phyloP scores from a whole-genome alignment of 345 rosid genomes.

The Lumnitzera racemosa region DNA sequence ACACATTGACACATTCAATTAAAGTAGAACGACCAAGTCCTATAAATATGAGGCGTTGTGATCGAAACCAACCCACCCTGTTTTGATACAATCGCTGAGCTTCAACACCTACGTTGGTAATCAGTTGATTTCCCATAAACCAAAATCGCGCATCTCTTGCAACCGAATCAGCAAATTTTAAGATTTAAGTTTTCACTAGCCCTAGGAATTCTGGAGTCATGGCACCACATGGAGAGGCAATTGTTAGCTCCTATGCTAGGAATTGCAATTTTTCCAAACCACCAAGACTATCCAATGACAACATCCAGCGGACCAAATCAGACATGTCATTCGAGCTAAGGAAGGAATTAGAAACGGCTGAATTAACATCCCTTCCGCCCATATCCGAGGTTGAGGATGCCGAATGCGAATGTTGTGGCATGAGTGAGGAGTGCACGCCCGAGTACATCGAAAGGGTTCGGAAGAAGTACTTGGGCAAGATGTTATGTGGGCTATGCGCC shows the following conservation, averaged over 20 bases:
- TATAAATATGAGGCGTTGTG: constrained; percentile 19
- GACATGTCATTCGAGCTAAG: constrained; percentile 43
- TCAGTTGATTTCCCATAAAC: background rate
- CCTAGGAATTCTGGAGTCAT: constrained; percentile 10
- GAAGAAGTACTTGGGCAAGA: constrained; percentile 56
- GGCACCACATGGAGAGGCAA: constrained; percentile 63
- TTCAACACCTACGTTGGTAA: no score
- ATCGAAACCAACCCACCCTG: background rate
- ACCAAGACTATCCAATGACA: constrained; percentile 39
- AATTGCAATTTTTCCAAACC: constrained; percentile 41
- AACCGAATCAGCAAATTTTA: background rate
- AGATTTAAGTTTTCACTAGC: background rate
- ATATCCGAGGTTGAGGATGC: constrained; percentile 76
- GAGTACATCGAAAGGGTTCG: constrained; percentile 74
- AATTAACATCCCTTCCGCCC: constrained; percentile 21
- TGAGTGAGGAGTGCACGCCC: constrained; percentile 80
- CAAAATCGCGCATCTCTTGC: no score
- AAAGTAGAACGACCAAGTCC: background rate
- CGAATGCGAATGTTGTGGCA: constrained; percentile 87
- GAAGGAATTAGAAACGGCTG: constrained; percentile 10
- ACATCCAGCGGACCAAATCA: constrained; percentile 54
- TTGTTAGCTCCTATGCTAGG: constrained; percentile 13
- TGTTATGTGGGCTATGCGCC: constrained; percentile 82
- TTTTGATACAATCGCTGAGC: no score
- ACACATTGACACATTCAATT: constrained; percentile 1